Base-by-base conservation (phyloP, 768 basidiomycete species). In the Termitomyces sp. region DNA sequence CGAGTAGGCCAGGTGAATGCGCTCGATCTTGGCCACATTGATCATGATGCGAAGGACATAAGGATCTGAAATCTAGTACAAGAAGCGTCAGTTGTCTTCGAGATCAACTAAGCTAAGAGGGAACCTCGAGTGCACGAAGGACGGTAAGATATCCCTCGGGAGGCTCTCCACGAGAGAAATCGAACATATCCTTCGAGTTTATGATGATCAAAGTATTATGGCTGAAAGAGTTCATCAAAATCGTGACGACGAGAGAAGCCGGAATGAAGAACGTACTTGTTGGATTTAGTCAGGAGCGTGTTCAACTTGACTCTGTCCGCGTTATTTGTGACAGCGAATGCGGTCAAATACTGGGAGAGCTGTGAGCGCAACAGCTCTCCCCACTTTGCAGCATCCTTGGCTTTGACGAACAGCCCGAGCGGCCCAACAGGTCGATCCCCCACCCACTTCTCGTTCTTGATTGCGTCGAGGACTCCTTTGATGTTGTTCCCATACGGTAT, bases 11-110 rank as follows among this genome's bases (percentile, higher is more conserved):
- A 98, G 77, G 9, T 93, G 69, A 3, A 77, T 80, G 15, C 78
- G 75, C 69, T 99, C 97, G 50, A 97, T 90, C 45, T 68, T 72
- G 21, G 73, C 71, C 50, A 78, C 75, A 68, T 94, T 93, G 70
- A 98, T 87, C 45, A 99, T 68, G 35, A 94, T 77, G 50, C 94
- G 90, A 30, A 85, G 73, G 2, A 95, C 89, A 57, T 83, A 84
- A 37, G 80, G 79, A 61, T 96, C 77, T 14, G 81, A 77, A 59
- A 96, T 77, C 94, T 98, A n/a, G 55, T 59, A 51, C 53, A 26
- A 67, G 55, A 26, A 45, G 35, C 28, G 30, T 55, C 23, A 48
- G n/a, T 41, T 12, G 19, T 28, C 28, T 41, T 19, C 26, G 4
- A 41, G 12, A 17, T 12, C 37, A 11, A 23, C 26, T 14, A 23